Evolutionary conservation across 2,329 filamentous ascomycete species (phyloP), one percentile per base, ranked within the genome.

Genomic region (Apiospora marii): DNA sequence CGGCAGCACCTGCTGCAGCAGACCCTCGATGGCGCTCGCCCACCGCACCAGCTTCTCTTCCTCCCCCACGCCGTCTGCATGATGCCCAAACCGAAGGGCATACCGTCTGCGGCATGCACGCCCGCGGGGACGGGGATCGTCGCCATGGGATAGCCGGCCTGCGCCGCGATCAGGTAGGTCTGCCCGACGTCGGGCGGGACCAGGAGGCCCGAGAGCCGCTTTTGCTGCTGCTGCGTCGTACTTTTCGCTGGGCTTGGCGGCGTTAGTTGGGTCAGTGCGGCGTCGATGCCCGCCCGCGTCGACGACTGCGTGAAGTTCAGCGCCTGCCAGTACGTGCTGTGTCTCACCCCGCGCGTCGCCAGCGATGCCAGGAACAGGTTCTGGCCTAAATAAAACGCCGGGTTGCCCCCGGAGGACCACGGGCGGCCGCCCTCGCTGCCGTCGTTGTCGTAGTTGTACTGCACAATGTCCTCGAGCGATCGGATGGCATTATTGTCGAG

Each of bases 81-180:
- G 80, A 92, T 83, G 0, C 85, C 89, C 37, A 92, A 79, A 1
- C 90, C 90, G 74, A 90, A 91, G 0, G 89, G 89, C 88, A 92
- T 91, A 8, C 89, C 4, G 86, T 87, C 16, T 79, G 79, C 82
- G 12, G 81, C 75, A 75, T 88, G 84, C 7, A 90, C 83, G 1
- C 91, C 91, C 0, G 87, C 90, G 0, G 93, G 93, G 0, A 95
- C 90, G 0, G 93, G 93, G 0, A 95, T 79, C 0, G 92, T 93
- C 69, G 94, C 85, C 78, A 93, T 87, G 0, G 92, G 93, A 78
- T 94, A 95, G 0, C 92, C 92, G 6, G 93, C 93, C 81, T 94
- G 92, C 0, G 93, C 93, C 0, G 92, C 91, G 73, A 93, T 88
- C 81, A 93, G 90, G 74, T 90, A 90, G 4, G 89, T 88, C 79